Conservation (phyloP, 306 rosid species). For the Myrica gale region DNA sequence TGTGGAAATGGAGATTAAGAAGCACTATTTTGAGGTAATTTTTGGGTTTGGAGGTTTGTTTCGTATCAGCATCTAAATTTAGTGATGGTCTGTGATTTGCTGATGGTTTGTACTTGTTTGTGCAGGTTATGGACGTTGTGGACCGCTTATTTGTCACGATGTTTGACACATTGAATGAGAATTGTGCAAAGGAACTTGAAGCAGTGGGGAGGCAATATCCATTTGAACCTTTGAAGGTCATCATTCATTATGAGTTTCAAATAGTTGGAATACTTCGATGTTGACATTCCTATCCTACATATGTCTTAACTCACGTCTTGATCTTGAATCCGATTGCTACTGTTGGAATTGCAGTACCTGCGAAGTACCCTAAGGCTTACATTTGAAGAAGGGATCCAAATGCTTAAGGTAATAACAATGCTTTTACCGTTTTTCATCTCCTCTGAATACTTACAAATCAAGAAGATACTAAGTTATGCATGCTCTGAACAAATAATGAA, state of each 20-base stretch:
- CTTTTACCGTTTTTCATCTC: not conserved
- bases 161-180: slow-evolving; percentile 66
- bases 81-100: slow-evolving; percentile 12
- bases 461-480: not conserved
- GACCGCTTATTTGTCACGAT: slow-evolving; percentile 68
- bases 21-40: slow-evolving; percentile 78
- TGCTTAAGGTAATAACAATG: slow-evolving; percentile 65
- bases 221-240: slow-evolving; percentile 87
- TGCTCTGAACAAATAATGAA: not conserved
- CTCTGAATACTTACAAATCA: not conserved
- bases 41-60: slow-evolving; percentile 6
- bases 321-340: slow-evolving; percentile 31
- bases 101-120: slow-evolving; percentile 22
- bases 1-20: slow-evolving; percentile 85
- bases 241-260: not conserved
- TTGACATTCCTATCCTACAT: not conserved
- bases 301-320: not conserved
- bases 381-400: slow-evolving; percentile 88
- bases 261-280: not conserved
- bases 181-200: slow-evolving; percentile 68
- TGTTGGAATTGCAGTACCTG: slow-evolving; percentile 62
- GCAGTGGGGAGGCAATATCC: slow-evolving; percentile 80
- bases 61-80: slow-evolving; percentile 17
- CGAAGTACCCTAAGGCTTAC: slow-evolving; percentile 73
- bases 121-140: slow-evolving; percentile 84